Base-by-base conservation (phyloP, 2,329 filamentous ascomycete genomes). In the Aspergillus eucalypticola region DNA sequence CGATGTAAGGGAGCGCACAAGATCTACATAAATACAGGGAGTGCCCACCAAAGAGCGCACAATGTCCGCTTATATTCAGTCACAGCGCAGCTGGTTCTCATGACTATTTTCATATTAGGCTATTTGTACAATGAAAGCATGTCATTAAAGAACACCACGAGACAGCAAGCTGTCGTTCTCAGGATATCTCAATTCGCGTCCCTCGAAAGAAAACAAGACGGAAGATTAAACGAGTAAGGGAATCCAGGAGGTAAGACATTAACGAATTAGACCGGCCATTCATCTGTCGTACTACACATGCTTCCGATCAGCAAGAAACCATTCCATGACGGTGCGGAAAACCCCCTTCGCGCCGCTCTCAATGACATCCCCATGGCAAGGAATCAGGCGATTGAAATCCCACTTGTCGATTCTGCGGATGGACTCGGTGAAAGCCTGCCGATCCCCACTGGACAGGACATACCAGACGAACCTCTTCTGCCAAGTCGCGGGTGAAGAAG, bases 301-400 rank as follows among this genome's bases (percentile, higher is more conserved):
- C 57, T 75, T 75, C 58, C 73, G 71, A 51, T 74, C 56, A 10
- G 67, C 78, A 71, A 96, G 73, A 79, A 96, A 90, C 92, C 93
- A 97, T 69, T 84, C 84, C 77, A 96, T 91, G 11, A 96, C 82
- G 75, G 90, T 91, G 69, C 84, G 80, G 66, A 94, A 96, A 15
- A 90, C 81, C 10, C 83, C 84, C 82, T 96, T 96, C 8, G 85
- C 92, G 3, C 82, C 84, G 1, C 73, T 83, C 74, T 95, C 89
- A 66, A 98, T 87, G 15, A 90, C 88, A 78, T 99, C 95, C 8
- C 95, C 95, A 77, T 99, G 95, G 74, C 94, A 98, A 0, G 94
- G 92, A 61, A 99, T 88, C 54, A 98, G 82, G 41, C 88, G 88
- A 65, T 89, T 86, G 73, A 97, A 96, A 60, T 94, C 89, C 94